phyloP scores from a whole-genome alignment of 1,284 basidiomycete species.

The Serendipita sp. region DNA sequence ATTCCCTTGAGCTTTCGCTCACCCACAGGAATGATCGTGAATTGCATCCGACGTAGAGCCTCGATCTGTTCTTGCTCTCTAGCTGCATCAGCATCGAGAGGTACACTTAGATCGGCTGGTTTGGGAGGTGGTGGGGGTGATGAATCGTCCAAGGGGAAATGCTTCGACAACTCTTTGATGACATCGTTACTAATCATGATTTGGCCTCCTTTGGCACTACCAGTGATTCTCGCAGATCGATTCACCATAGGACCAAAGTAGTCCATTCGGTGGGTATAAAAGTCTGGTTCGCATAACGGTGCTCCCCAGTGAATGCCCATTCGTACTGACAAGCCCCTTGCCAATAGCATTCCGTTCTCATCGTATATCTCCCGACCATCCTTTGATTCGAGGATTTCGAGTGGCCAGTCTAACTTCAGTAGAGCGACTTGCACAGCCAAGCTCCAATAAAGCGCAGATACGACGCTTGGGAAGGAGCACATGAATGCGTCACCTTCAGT shows the following conservation, averaged over 20 bases:
- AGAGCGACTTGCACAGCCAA: conserved; percentile 80
- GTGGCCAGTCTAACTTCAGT: conserved; percentile 80
- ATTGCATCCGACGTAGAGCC: conserved; percentile 59
- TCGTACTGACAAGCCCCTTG: conserved; percentile 83
- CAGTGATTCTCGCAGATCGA: conserved; percentile 75
- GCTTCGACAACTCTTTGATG: conserved; percentile 52
- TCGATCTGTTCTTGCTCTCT: conserved; percentile 39
- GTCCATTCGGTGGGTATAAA: conserved; percentile 93
- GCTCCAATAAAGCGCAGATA: conserved; percentile 84
- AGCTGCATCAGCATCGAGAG: conserved; percentile 28
- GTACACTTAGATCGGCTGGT: conserved; percentile 35
- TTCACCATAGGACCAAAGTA: conserved; percentile 93
- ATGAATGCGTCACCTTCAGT: conserved; percentile 99
- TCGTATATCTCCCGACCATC: conserved; percentile 80
- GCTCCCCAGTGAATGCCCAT: conserved; percentile 96
- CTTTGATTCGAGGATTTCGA: conserved; percentile 85
- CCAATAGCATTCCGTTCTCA: conserved; percentile 53
- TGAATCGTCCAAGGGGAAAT: conserved; percentile 19
- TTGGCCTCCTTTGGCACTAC: conserved; percentile 82
- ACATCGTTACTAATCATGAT: conserved; percentile 89
- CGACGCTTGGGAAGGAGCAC: conserved; percentile 88
- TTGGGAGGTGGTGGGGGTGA: conserved; percentile 12
- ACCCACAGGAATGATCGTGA: conserved; percentile 66
- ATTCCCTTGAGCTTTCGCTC: conserved; percentile 90
- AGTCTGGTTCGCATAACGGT: conserved; percentile 87